Evolutionary conservation across 2,329 filamentous ascomycete genomes (phyloP).

Genomic region (Sclerotinia sclerotiorum): DNA sequence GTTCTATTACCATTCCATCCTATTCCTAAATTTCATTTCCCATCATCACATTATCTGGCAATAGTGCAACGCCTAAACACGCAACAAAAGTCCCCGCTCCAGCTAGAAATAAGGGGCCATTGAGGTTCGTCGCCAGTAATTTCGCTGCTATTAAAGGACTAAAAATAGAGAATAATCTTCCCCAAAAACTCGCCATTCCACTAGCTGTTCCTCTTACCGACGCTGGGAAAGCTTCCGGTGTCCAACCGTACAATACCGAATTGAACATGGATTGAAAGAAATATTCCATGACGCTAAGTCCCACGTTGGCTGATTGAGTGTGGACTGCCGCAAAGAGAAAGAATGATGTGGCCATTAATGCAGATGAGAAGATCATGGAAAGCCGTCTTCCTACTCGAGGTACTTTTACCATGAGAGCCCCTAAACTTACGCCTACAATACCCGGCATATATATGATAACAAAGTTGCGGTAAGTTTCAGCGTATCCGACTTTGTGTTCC

Average conservation of each 20-base stretch:
- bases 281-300: constrained; percentile 39
- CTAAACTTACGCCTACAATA: constrained; percentile 37
- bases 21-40: constrained; percentile 17
- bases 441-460: constrained; percentile 43
- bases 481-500: constrained; percentile 31
- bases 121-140: constrained; percentile 44
- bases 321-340: constrained; percentile 37
- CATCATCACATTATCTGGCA: constrained; percentile 42
- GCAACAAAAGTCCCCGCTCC: constrained; percentile 55
- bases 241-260: constrained; percentile 33
- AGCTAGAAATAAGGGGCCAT: constrained; percentile 56
- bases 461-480: constrained; percentile 41
- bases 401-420: constrained; percentile 28
- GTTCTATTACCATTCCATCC: background rate
- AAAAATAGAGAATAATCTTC: constrained; percentile 57
- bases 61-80: constrained; percentile 50
- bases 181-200: constrained; percentile 59
- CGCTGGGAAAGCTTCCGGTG: constrained; percentile 43
- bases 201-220: constrained; percentile 53
- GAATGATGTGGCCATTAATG: constrained; percentile 36
- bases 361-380: constrained; percentile 37
- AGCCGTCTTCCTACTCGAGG: constrained; percentile 35
- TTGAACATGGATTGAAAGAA: constrained; percentile 39
- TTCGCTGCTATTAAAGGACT: constrained; percentile 56
- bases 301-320: constrained; percentile 35